phyloP scores from a whole-genome alignment of 2,329 filamentous ascomycete species.

The Phialophora macrospora region DNA sequence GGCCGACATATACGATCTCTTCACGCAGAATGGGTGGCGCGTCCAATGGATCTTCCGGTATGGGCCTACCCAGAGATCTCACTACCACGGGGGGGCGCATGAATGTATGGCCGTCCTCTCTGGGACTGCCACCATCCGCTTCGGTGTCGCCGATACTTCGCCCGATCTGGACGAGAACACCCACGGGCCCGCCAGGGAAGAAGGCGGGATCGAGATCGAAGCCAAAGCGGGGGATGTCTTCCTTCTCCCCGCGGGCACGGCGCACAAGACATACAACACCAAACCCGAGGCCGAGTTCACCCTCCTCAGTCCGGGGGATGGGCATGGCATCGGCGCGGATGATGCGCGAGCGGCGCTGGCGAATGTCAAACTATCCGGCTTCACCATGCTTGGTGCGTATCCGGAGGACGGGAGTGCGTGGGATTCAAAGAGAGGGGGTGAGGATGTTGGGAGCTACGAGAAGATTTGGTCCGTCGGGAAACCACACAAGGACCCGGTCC shows the following conservation, averaged over 20 bases:
- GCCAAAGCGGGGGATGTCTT: conserved; percentile 62
- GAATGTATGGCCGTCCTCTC: conserved; percentile 63
- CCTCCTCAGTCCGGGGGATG: conserved; percentile 54
- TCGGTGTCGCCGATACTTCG: conserved; percentile 58
- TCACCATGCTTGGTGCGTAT: conserved; percentile 65
- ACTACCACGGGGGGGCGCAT: conserved; percentile 63
- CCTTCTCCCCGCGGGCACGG: conserved; percentile 60
- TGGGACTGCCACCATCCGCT: conserved; percentile 59
- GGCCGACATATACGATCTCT: conserved; percentile 51
- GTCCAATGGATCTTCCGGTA: conserved; percentile 64
- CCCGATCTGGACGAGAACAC: conserved; percentile 49
- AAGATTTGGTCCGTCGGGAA: conserved; percentile 53
- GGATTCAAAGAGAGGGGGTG: conserved; percentile 57
- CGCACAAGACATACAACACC: conserved; percentile 60
- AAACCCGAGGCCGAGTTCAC: conserved; percentile 46
- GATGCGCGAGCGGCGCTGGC: conserved; percentile 46
- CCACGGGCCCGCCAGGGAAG: conserved; percentile 48
- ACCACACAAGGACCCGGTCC: conserved; percentile 55
- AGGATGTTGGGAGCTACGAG: conserved; percentile 49
- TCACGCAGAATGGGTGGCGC: conserved; percentile 57
- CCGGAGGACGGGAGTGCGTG: conserved; percentile 50
- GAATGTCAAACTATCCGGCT: conserved; percentile 49
- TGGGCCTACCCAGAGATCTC: conserved; percentile 58
- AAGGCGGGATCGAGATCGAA: conserved; percentile 55
- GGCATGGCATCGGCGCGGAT: conserved; percentile 44